Percentiles rank a stretch among this genome's conserved stretches.
phyloP scores from a whole-genome alignment of 2,329 filamentous ascomycete genomes.

The Hymenoscyphus fraxineus region DNA sequence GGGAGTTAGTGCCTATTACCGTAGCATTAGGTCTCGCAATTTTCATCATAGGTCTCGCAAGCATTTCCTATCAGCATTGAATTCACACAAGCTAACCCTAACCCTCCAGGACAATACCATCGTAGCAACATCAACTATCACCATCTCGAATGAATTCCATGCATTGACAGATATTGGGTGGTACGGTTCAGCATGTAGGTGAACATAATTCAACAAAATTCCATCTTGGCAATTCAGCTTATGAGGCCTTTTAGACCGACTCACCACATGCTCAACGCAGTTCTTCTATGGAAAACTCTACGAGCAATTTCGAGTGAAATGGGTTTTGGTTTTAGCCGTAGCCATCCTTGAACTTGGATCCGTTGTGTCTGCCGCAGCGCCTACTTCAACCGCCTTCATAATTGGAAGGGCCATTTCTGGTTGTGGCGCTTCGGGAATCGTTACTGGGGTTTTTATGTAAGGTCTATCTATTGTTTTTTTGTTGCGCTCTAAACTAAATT shows the following conservation, averaged over 20 bases:
- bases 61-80: too few relatives aligned
- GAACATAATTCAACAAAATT: too few relatives aligned
- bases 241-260: slow-evolving; percentile 18
- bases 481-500: too few relatives aligned
- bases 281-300: slow-evolving; percentile 22
- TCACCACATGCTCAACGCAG: slow-evolving; percentile 33
- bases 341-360: slow-evolving; percentile 28
- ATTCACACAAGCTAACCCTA: too few relatives aligned
- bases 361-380: slow-evolving; percentile 23
- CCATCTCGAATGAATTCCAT: slow-evolving; percentile 37
- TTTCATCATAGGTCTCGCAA: too few relatives aligned
- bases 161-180: slow-evolving; percentile 36
- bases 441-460: slow-evolving; percentile 18
- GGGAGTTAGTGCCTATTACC: too few relatives aligned
- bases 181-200: slow-evolving; percentile 32
- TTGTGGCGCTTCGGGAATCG: slow-evolving; percentile 19
- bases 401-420: slow-evolving; percentile 29
- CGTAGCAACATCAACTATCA: slow-evolving; percentile 36
- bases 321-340: slow-evolving; percentile 19
- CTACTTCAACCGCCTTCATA: slow-evolving; percentile 26
- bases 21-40: too few relatives aligned
- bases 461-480: too few relatives aligned
- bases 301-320: slow-evolving; percentile 20
- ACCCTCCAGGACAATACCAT: slow-evolving; percentile 13
- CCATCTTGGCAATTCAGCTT: too few relatives aligned